Evolutionary conservation across 805 yeast genomes (phyloP), one percentile per base, ranked within the genome.

Genomic region (Yamadazyma sp.): DNA sequence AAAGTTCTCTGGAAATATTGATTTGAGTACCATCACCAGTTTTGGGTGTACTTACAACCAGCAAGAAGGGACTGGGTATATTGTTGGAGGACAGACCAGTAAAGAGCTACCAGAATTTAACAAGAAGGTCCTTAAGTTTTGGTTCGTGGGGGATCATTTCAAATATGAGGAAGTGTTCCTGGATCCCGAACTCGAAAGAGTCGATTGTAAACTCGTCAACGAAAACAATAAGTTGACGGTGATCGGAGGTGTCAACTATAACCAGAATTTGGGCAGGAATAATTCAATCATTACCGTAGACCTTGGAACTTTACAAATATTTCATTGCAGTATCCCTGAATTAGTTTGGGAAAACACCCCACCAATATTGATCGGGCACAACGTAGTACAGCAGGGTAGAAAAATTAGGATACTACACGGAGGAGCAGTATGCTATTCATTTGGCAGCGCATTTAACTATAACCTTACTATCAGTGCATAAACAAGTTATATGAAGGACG

Each of bases 361-460:
- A 3, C 70, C 70, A 2, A 61, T 81, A 38, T 57, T 81, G 7
- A 70, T 78, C 7, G 89, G 89, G 1, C 73, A 73, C 44, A 74
- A 71, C 23, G 37, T 73, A 16, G 54, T 62, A 9, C 52, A 24
- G 3, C 24, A 55, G 3, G 32, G 45, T n/a, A 38, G 41, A 2
- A 6, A 30, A 16, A 45, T 46, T 5, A 14, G 55, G 5, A 37
- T 59, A 14, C 30, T 58, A 26, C 9, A 38, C 6, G 91, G 95
- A 3, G 95, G 95, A 3, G 90, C 84, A 0, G 87, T 84, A 1
- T 85, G 95, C 53, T 85, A 82, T 47, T 83, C 90, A 1, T 86
- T 84, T 60, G 95, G 95, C 0, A 64, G 67, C 42, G 55, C 50
- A 32, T 66, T 62, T 46, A 66, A 55, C 44, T 33, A 36, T 34